Evolutionary conservation across 768 basidiomycete genomes (phyloP).

Genomic region (Rhodotorula sphaerocarpa): DNA sequence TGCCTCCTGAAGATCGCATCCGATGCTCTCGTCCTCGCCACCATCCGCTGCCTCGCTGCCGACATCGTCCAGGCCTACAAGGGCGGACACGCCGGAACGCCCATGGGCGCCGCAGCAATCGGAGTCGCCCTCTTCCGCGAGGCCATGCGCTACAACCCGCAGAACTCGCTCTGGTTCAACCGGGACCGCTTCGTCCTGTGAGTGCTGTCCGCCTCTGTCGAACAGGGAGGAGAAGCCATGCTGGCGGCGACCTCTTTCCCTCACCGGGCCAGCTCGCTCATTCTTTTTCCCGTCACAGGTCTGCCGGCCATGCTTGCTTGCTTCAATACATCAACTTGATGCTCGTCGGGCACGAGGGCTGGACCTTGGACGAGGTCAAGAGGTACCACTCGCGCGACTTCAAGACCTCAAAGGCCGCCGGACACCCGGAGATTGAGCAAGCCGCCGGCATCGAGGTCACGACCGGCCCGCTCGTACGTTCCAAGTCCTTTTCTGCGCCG

Average conservation of each 20-base stretch:
- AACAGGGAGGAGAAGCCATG: too few relatives aligned
- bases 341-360: slow-evolving; percentile 42
- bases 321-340: slow-evolving; percentile 43
- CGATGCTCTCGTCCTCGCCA: not conserved
- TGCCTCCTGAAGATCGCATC: not conserved
- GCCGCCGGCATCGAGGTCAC: slow-evolving; percentile 40
- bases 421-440: slow-evolving; percentile 44
- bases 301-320: slow-evolving; percentile 43
- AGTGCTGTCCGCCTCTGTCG: too few relatives aligned
- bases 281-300: too few relatives aligned
- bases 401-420: slow-evolving; percentile 41
- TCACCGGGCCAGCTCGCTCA: too few relatives aligned
- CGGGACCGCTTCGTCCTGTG: slow-evolving; percentile 39
- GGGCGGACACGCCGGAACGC: slow-evolving; percentile 44
- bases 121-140: slow-evolving; percentile 43
- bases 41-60: slow-evolving; percentile 8
- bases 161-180: slow-evolving; percentile 43
- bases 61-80: slow-evolving; percentile 36
- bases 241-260: too few relatives aligned
- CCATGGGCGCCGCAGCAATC: slow-evolving; percentile 44
- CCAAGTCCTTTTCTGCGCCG: too few relatives aligned
- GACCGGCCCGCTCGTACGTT: slow-evolving; percentile 41
- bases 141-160: slow-evolving; percentile 42
- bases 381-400: slow-evolving; percentile 41
- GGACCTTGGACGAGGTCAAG: slow-evolving; percentile 43